Conservation (phyloP, 2,329 filamentous ascomycete genomes). For the Aspergillus fumigatiaffinis region DNA sequence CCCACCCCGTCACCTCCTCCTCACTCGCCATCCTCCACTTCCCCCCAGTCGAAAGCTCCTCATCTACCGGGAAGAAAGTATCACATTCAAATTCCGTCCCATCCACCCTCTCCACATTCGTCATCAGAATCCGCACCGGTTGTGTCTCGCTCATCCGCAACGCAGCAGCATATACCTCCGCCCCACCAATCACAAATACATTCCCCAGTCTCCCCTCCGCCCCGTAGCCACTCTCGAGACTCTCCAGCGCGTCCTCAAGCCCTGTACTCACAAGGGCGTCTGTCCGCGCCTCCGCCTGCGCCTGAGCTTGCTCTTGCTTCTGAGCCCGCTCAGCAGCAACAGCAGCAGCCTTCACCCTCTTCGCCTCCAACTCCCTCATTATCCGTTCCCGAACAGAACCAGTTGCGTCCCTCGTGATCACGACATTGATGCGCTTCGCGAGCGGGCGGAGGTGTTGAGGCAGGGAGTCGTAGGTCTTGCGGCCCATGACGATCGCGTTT, state of each 20-base stretch:
- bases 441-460: slow-evolving; percentile 75
- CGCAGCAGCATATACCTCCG: slow-evolving; percentile 74
- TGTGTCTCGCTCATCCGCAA: slow-evolving; percentile 39
- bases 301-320: slow-evolving; percentile 9
- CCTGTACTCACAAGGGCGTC: slow-evolving; percentile 53
- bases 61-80: slow-evolving; percentile 45
- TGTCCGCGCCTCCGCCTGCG: slow-evolving; percentile 20
- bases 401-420: slow-evolving; percentile 58
- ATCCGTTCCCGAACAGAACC: slow-evolving; percentile 30
- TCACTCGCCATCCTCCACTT: slow-evolving; percentile 32
- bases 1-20: slow-evolving; percentile 38
- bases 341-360: slow-evolving; percentile 18
- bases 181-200: slow-evolving; percentile 86
- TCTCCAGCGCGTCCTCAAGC: slow-evolving; percentile 54
- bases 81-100: slow-evolving; percentile 42
- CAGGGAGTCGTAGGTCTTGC: slow-evolving; percentile 94
- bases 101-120: slow-evolving; percentile 32
- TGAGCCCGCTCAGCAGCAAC: slow-evolving; percentile 6
- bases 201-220: slow-evolving; percentile 44
- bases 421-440: slow-evolving; percentile 73
- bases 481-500: slow-evolving; percentile 92
- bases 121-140: slow-evolving; percentile 38
- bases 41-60: slow-evolving; percentile 24
- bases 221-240: slow-evolving; percentile 27
- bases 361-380: slow-evolving; percentile 31